Base-by-base conservation (phyloP, 495 filamentous ascomycete genomes). In the Hypoxylon lienhwacheense region DNA sequence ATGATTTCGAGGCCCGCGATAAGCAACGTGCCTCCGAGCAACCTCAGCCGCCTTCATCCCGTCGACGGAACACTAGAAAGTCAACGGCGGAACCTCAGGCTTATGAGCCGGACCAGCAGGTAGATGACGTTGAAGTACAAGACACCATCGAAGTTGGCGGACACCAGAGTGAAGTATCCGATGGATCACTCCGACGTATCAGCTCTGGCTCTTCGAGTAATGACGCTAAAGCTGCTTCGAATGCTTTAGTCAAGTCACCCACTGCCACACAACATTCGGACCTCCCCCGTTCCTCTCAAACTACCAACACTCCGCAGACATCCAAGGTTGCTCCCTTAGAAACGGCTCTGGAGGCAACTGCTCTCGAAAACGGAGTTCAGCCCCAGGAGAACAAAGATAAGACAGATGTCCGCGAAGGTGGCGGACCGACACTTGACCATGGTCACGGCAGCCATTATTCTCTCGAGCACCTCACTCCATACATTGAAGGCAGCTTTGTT, bases 111-210 rank as follows among this genome's bases (percentile, higher is more conserved):
- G 64, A 74, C 34, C 59, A 56, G 1, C 63, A 62, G 11, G 32
- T 46, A 21, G 67, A 66, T 21, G 73, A 77, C 39, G 72, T 72
- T 26, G 71, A 77, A 21, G 71, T 77, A 4, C 70, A 73, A 50
- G 75, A 78, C 56, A 77, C 74, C 21, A 77, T 78, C 49, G 69
- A 77, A 21, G 75, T 78, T 32, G 73, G 74, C 20, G 68, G 65
- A 2, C 65, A 62, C 26, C 65, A 63, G 1, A 67, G 58, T 17
- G 58, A 62, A 32, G 48, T 34, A 25, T 67, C 62, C 2, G 65
- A 65, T 32, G 55, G 35, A 16, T 61, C 58, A 1, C 22, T 55
- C 8, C 48, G 53, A 34, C 57, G 58, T 15, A 51, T 47, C 12
- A 55, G 37, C 48, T 55, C 60, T 6, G 32, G 55, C 10, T 51